Conservation (phyloP, 2,329 filamentous ascomycete genomes). For the Cercospora beticola region DNA sequence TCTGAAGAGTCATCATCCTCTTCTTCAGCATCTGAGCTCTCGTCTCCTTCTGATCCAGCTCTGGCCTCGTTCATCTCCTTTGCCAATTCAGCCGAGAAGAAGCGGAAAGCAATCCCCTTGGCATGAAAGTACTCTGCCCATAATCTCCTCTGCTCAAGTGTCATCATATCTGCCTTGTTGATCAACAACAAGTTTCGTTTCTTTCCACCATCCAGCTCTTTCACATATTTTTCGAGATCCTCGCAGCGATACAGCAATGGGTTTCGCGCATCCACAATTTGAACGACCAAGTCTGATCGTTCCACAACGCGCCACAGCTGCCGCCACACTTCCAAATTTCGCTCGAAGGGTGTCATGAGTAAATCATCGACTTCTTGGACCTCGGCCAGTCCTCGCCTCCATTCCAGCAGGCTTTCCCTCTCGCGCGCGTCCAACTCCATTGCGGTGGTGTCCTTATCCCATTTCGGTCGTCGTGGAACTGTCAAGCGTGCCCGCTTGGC, state of each 20-base stretch:
- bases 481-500: slow-evolving; percentile 77
- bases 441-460: slow-evolving; percentile 82
- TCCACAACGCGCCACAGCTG: slow-evolving; percentile 98
- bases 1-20: slow-evolving; percentile 37
- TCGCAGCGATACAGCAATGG: slow-evolving; percentile 91
- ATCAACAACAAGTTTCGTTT: slow-evolving; percentile 89
- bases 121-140: slow-evolving; percentile 88
- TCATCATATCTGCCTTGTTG: slow-evolving; percentile 99
- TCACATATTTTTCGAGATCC: slow-evolving; percentile 90
- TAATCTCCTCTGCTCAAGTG: slow-evolving; percentile 70
- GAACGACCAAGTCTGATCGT: slow-evolving; percentile 89
- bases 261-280: slow-evolving; percentile 97
- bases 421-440: slow-evolving; percentile 77
- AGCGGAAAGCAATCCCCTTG: slow-evolving; percentile 82
- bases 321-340: slow-evolving; percentile 96
- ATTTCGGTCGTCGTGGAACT: slow-evolving; percentile 83
- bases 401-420: slow-evolving; percentile 76
- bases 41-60: slow-evolving; percentile 64
- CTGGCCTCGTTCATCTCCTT: slow-evolving; percentile 82
- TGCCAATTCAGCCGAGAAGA: slow-evolving; percentile 91
- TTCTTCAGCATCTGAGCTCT: slow-evolving; percentile 45
- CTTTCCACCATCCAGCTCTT: slow-evolving; percentile 71
- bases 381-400: slow-evolving; percentile 87
- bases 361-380: slow-evolving; percentile 91
- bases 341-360: slow-evolving; percentile 95